These are phyloP conservation scores for Ascoidea rubescens DNA, from an alignment of 805 yeast species.

Conservation along the genomic window DNA sequence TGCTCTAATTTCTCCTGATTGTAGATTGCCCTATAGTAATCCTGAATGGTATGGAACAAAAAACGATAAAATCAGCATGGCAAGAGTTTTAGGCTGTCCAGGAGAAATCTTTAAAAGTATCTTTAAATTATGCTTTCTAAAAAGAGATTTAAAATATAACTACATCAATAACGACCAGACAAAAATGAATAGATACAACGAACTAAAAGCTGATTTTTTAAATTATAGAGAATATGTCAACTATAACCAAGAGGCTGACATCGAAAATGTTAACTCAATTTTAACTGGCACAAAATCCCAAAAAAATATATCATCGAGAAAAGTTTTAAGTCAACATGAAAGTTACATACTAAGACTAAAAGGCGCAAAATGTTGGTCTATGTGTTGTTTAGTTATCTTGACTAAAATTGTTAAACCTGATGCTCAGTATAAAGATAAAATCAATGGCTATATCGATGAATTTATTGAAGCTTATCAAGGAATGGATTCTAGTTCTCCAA, in stretches of 20 bases:
- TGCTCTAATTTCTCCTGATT: slow-evolving; percentile 43
- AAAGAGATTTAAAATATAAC: slow-evolving; percentile 16
- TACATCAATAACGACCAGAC: not conserved
- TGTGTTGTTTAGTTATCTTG: slow-evolving; percentile 22
- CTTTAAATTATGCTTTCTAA: slow-evolving; percentile 27
- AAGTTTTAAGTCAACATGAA: slow-evolving; percentile 1
- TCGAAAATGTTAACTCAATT: slow-evolving; percentile 3
- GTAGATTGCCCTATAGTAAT: slow-evolving; percentile 37
- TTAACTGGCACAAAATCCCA: too few relatives aligned
- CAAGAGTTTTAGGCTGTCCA: slow-evolving; percentile 46
- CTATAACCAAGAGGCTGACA: slow-evolving; percentile 5
- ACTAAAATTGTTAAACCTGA: slow-evolving; percentile 19
- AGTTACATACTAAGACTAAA: slow-evolving; percentile 28
- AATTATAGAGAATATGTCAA: slow-evolving; percentile 35
- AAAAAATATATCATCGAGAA: too few relatives aligned
- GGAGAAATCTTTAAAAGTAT: slow-evolving; percentile 38
- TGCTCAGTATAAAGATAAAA: slow-evolving; percentile 14
- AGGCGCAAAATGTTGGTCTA: slow-evolving; percentile 45
- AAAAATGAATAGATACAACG: slow-evolving; percentile 15
- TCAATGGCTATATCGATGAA: slow-evolving; percentile 25
- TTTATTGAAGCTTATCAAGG: slow-evolving; percentile 33
- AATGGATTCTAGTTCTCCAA: slow-evolving; percentile 30
- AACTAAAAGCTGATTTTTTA: slow-evolving; percentile 22
- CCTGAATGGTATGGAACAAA: slow-evolving; percentile 39
- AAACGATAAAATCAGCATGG: slow-evolving; percentile 29